Base-by-base conservation (phyloP, 371 early-diverging fungal genomes). In the Mortierella sp. region DNA sequence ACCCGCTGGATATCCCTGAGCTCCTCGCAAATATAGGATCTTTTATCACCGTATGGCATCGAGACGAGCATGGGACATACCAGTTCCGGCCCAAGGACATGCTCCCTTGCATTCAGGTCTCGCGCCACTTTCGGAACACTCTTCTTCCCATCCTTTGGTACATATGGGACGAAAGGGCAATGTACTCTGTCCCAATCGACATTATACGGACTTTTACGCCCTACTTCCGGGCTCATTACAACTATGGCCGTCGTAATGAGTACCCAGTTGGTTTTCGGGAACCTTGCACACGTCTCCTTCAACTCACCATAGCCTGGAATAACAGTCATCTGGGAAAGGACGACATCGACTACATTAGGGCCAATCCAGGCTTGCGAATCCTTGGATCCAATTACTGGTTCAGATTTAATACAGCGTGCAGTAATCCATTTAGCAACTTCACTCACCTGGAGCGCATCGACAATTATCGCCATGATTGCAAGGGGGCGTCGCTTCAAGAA, bases 91-190 rank as follows among this genome's bases (percentile, higher is more conserved):
- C 67, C 18, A 19, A 59, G 5, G 24, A 47, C 3, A 52, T 66
- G 21, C 28, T 54, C 12, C 19, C 43, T 9, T 52, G 54, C 21
- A 28, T 53, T 3, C 38, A 34, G 14, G 67, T 66, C 28, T 54
- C 53, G 8, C 53, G 30, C 5, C 28, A 31, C 45, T 66, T 59
- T 47, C 67, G 60, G 16, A 26, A 46, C 23, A 60, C 67, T 12
- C 46, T 66, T 10, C 54, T 66, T 8, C 67, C 67, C 14, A 47
- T 59, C 42, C 52, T 66, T 41, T 66, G 67, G 67, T 47, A 66
- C 41, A 66, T 47, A 8, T 66, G 31, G 9, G 67, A 66, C 8
- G 43, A 18, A 45, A 3, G 3, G 2, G 56, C 43, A 2, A 43
- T 43, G 56, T 26, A 2, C 3, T 10, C 12, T 2, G 27, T 55